Conservation (phyloP, 2,329 filamentous ascomycete genomes). For the Xylariaceae sp. region DNA sequence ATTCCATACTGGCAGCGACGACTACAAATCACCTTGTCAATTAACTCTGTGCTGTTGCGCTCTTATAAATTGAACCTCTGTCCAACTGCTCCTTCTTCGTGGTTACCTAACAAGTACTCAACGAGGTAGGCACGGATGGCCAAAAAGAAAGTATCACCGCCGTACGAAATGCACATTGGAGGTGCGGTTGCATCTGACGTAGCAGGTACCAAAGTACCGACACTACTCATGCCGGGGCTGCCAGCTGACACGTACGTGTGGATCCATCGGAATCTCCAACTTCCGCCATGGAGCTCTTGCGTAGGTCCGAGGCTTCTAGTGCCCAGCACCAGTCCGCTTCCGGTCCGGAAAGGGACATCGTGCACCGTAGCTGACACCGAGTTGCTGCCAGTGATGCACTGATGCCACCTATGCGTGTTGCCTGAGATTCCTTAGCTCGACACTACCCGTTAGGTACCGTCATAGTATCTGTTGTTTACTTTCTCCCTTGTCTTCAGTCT, state of each 20-base stretch:
- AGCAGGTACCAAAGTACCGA: background rate
- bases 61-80: no score
- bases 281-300: slow-evolving; percentile 16
- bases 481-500: background rate
- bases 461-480: background rate
- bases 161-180: no score
- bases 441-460: background rate
- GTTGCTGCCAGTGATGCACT: no score
- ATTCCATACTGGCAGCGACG: no score
- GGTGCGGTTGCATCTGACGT: background rate
- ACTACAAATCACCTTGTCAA: no score
- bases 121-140: no score
- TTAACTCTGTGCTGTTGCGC: no score
- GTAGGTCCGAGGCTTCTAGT: background rate
- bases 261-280: slow-evolving; percentile 18
- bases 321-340: background rate
- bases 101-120: no score
- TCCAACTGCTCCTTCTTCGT: no score
- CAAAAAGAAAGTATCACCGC: no score
- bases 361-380: no score
- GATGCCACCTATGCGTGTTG: slow-evolving; percentile 19
- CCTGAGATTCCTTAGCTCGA: background rate
- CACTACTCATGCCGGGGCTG: slow-evolving; percentile 1
- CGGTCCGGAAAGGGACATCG: slow-evolving; percentile 2
- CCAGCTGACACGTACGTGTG: slow-evolving; percentile 10